Base-by-base conservation (phyloP, 306 rosid species). In the Rosa persica region DNA sequence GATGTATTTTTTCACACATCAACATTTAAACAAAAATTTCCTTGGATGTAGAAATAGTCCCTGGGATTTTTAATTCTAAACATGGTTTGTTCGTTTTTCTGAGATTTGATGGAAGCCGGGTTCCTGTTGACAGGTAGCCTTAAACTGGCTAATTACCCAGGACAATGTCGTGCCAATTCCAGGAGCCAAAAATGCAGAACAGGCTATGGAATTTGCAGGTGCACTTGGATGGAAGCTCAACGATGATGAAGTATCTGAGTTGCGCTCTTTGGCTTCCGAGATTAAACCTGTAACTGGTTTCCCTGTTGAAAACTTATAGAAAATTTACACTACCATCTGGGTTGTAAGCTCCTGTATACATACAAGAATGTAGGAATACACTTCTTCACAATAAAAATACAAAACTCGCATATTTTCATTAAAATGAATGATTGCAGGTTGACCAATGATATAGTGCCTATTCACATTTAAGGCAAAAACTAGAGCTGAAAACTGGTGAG, bases 101-200 rank as follows among this genome's bases (percentile, higher is more conserved):
- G 47, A 68, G 74, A 27, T 62, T 22, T 78, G 52, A 76, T 64
- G 57, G 52, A 36, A 71, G 7, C n/a, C 0, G 22, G 67, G 39
- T 81, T 80, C 70, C 80, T 73, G 22, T 38, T 30, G 34, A 65
- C 81, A 95, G 99, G 97, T 95, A 22, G 91, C 81, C 42, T 79
- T 95, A 66, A 95, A 91, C 83, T 95, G 99, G 99, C 76, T 93
- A 58, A 82, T 86, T 77, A 89, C 93, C 30, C 96, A 95, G 81
- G 97, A 87, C 51, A 95, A 95, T 44, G 93, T 95, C 12, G 90
- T 95, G 86, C 99, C 98, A 20, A 93, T 95, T 81, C 98, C 97
- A 17, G 98, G 98, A 81, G 98, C 98, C 47, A 95, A 95, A 89
- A 91, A 85, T 52, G 87, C 89, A 27, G 89, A 89, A 79, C 99